Evolutionary conservation across 495 filamentous ascomycete species (phyloP), one percentile per base, ranked within the genome.

Genomic region (Hypoxylon rickii): DNA sequence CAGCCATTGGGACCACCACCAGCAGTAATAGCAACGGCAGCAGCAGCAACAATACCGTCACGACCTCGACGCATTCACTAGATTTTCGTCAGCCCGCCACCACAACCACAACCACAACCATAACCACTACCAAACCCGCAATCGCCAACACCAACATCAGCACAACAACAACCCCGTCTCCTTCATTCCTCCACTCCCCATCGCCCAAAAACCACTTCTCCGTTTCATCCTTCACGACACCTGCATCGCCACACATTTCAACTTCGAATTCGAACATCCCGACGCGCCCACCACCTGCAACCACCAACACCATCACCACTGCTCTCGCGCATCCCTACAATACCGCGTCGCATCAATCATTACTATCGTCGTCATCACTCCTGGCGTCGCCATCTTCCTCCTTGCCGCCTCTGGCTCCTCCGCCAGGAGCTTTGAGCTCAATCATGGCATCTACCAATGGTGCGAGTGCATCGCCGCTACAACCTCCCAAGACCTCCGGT

Each of bases 161-260:
- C 67, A 55, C 42, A 67, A 46, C 64, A 60, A 34, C 11, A 34
- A 64, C 52, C 58, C 46, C 66, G 63, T 46, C 51, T 61, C 67
- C 44, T 66, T 72, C 64, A 67, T 61, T 65, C 44, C 75, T 61
- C 53, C 71, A 62, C 73, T 74, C 49, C 66, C 69, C 44, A 74
- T 55, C 44, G 49, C 44, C 59, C 44, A 63, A 63, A 44, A 34
- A 44, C 37, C 38, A 44, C 31, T 62, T 58, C 38, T 58, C 54
- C 26, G 43, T 63, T 32, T 39, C 60, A 39, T 59, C 60, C 55
- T 50, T 59, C 60, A 58, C 55, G 45, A 54, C 54, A 16, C 55
- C 55, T 26, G 44, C 32, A 38, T 17, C 15, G 24, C 24, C 24
- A 38, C 34, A 2, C 3, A 38, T 15, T 38, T 38, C 34, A 13